A percentile compares a stretch with the other conserved stretches of the same genome.
Evolutionary conservation across 2,329 filamentous ascomycete species (phyloP).

Genomic region (Diaporthe sp.): DNA sequence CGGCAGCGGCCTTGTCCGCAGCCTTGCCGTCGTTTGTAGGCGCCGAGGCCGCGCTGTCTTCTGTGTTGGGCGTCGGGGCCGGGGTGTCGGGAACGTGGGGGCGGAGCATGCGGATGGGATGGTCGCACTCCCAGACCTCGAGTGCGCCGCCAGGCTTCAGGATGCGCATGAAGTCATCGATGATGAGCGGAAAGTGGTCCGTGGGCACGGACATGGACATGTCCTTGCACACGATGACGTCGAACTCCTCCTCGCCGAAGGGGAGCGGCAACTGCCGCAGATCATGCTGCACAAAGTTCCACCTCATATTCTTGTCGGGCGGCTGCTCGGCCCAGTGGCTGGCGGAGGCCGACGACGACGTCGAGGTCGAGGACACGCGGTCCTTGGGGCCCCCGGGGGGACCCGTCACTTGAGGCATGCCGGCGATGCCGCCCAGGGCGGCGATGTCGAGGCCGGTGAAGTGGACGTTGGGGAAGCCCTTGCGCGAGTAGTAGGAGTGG

Average conservation of each 20-base stretch:
- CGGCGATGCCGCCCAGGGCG: constrained; percentile 57
- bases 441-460: constrained; percentile 90
- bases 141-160: constrained; percentile 83
- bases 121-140: constrained; percentile 92
- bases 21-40: constrained; percentile 48
- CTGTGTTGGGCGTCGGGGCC: constrained; percentile 29
- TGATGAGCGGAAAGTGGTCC: constrained; percentile 66
- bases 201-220: constrained; percentile 76
- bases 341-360: constrained; percentile 22
- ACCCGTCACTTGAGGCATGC: constrained; percentile 15
- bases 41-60: neutral
- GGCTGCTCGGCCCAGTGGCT: constrained; percentile 40
- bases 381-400: constrained; percentile 23
- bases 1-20: constrained; percentile 43
- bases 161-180: constrained; percentile 83
- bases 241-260: constrained; percentile 84
- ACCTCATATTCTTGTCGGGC: constrained; percentile 81
- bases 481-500: constrained; percentile 80
- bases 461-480: constrained; percentile 77
- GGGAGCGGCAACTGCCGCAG: constrained; percentile 82
- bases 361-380: constrained; percentile 38
- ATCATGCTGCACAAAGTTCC: constrained; percentile 92
- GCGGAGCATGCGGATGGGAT: constrained; percentile 84
- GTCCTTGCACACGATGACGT: constrained; percentile 91
- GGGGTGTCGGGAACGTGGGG: constrained; percentile 78